A percentile compares a stretch with the other conserved stretches of the same genome.
phyloP scores from a whole-genome alignment of 805 yeast genomes.

The Suhomyces sp. region DNA sequence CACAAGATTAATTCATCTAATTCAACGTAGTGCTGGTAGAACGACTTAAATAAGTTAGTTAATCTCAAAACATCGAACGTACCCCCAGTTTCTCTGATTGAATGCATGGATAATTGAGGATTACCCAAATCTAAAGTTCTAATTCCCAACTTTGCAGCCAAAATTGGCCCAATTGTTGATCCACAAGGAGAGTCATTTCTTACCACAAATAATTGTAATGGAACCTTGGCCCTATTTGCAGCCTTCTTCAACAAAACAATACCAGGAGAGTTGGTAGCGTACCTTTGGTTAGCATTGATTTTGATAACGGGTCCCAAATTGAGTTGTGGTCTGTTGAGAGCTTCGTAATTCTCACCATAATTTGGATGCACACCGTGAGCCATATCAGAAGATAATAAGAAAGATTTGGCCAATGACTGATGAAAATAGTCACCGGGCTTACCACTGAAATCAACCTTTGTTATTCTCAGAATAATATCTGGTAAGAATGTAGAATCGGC shows the following conservation, averaged over 20 bases:
- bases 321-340: slow-evolving; percentile 72
- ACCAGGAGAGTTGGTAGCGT: slow-evolving; percentile 92
- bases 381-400: slow-evolving; percentile 89
- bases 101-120: slow-evolving; percentile 92
- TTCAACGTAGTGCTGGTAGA: slow-evolving; percentile 43
- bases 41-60: slow-evolving; percentile 60
- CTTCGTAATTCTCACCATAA: slow-evolving; percentile 73
- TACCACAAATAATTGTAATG: slow-evolving; percentile 89
- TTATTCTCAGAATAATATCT: slow-evolving; percentile 68
- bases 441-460: slow-evolving; percentile 29
- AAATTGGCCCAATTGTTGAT: slow-evolving; percentile 92
- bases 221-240: slow-evolving; percentile 69
- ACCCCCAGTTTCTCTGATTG: slow-evolving; percentile 90
- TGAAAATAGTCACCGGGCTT: slow-evolving; percentile 34
- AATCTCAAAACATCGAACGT: slow-evolving; percentile 66
- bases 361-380: slow-evolving; percentile 98
- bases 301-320: slow-evolving; percentile 93
- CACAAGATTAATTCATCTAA: slow-evolving; percentile 30
- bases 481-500: slow-evolving; percentile 92
- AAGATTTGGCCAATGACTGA: slow-evolving; percentile 71
- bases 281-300: slow-evolving; percentile 92
- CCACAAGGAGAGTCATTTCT: slow-evolving; percentile 95
- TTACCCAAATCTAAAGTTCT: slow-evolving; percentile 88
- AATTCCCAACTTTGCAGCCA: slow-evolving; percentile 83
- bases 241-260: slow-evolving; percentile 70